These are phyloP conservation scores for Lichtheimia hyalospora DNA, from an alignment of 371 early-diverging fungal species.

Conservation along the genomic window DNA sequence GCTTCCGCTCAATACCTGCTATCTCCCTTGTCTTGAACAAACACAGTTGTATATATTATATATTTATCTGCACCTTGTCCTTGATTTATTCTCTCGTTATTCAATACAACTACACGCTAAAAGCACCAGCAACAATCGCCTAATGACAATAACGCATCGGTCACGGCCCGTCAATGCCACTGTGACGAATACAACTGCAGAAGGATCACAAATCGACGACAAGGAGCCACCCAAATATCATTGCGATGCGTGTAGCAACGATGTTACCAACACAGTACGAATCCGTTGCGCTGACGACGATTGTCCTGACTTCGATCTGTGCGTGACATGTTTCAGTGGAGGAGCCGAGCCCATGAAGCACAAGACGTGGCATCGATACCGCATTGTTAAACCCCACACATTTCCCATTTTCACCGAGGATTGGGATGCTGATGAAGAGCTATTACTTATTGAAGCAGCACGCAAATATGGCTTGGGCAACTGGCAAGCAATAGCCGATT, in stretches of 20 bases:
- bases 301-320: slow-evolving; percentile 95
- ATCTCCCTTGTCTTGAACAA: no score
- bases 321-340: slow-evolving; percentile 90
- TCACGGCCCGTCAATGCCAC: slow-evolving; percentile 36
- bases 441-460: slow-evolving; percentile 90
- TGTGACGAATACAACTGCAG: slow-evolving; percentile 19
- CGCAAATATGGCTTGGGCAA: slow-evolving; percentile 96
- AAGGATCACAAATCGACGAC: slow-evolving; percentile 32
- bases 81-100: no score
- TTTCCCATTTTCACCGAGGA: slow-evolving; percentile 84
- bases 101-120: background rate
- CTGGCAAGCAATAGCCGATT: slow-evolving; percentile 94
- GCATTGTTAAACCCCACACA: slow-evolving; percentile 83
- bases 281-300: slow-evolving; percentile 82
- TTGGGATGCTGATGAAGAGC: slow-evolving; percentile 98
- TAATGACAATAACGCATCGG: slow-evolving; percentile 52
- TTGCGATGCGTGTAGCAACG: slow-evolving; percentile 91
- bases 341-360: slow-evolving; percentile 87
- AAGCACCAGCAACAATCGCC: background rate
- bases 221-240: slow-evolving; percentile 69
- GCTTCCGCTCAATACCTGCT: no score
- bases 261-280: slow-evolving; percentile 87
- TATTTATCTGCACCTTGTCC: no score
- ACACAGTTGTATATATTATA: no score
- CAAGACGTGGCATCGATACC: slow-evolving; percentile 85